Evolutionary conservation across 768 basidiomycete genomes (phyloP).

Genomic region (Rhizopogon vulgaris): DNA sequence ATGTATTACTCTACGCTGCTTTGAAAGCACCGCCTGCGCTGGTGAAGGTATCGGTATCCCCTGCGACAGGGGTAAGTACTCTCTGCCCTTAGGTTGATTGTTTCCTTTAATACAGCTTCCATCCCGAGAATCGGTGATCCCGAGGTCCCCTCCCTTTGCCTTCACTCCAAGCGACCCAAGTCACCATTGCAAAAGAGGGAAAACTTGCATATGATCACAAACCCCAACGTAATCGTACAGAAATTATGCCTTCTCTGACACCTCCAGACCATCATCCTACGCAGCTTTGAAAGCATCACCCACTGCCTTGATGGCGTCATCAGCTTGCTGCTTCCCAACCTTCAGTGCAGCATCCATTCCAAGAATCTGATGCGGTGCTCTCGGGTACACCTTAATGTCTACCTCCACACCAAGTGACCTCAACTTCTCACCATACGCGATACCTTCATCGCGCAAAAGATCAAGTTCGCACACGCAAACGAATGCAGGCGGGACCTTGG

Average conservation of each 20-base stretch:
- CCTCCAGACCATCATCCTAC: not conserved
- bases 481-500: conserved; percentile 51
- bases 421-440: conserved; percentile 56
- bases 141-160: no score
- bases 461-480: conserved; percentile 61
- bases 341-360: conserved; percentile 52
- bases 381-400: conserved; percentile 23
- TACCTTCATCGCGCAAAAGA: conserved; percentile 60
- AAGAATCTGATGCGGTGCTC: conserved; percentile 59
- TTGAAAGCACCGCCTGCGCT: not conserved
- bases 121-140: no score
- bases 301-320: conserved; percentile 16
- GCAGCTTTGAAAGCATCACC: conserved; percentile 12
- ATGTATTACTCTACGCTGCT: not conserved
- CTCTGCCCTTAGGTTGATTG: no score
- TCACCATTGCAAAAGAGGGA: no score
- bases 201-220: not conserved
- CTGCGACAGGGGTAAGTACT: not conserved
- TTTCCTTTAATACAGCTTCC: no score
- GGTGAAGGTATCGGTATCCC: no score
- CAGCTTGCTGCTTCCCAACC: conserved; percentile 30
- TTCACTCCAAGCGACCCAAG: no score
- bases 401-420: conserved; percentile 44
- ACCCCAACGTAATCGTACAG: not conserved
- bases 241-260: not conserved